These are phyloP conservation scores for Xylariaceae sp. DNA, from an alignment of 2,329 filamentous ascomycete genomes.

Conservation along the genomic window DNA sequence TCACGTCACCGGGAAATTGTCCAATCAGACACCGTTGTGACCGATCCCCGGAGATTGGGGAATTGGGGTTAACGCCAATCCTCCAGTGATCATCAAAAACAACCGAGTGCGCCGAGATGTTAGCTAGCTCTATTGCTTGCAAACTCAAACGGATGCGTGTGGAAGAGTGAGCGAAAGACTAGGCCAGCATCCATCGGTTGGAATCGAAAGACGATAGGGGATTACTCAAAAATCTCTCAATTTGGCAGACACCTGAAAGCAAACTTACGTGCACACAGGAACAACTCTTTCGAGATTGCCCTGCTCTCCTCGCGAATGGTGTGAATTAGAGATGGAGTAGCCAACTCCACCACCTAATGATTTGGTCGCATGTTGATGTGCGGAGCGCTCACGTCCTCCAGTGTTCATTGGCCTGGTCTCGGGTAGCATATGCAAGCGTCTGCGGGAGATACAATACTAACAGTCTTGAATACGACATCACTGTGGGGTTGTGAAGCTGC, in stretches of 20 bases:
- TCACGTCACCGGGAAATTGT: slow-evolving; percentile 20
- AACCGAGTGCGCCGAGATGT: slow-evolving; percentile 15
- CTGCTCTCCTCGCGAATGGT: too few species aligned
- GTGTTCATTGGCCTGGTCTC: slow-evolving; percentile 10
- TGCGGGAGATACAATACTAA: neutral
- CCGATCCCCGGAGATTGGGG: slow-evolving; percentile 24
- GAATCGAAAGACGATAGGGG: too few species aligned
- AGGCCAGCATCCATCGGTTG: too few species aligned
- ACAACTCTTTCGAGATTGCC: too few species aligned
- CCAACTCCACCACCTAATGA: neutral
- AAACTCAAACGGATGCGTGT: neutral
- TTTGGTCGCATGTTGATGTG: slow-evolving; percentile 11
- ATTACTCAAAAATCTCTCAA: too few species aligned
- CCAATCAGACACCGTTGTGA: slow-evolving; percentile 7
- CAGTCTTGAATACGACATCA: slow-evolving; percentile 29
- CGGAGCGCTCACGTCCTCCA: slow-evolving; percentile 6
- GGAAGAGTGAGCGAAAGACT: too few species aligned
- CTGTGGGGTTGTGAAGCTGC: slow-evolving; percentile 29
- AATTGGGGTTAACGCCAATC: slow-evolving; percentile 8
- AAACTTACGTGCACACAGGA: too few species aligned
- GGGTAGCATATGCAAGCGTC: neutral
- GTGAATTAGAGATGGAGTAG: too few species aligned
- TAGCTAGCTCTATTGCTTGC: too few species aligned
- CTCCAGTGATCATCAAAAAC: slow-evolving; percentile 5
- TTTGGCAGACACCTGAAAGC: too few species aligned